Evolutionary conservation across 2,329 filamentous ascomycete species (phyloP).

Genomic region (Aspergillus latus): DNA sequence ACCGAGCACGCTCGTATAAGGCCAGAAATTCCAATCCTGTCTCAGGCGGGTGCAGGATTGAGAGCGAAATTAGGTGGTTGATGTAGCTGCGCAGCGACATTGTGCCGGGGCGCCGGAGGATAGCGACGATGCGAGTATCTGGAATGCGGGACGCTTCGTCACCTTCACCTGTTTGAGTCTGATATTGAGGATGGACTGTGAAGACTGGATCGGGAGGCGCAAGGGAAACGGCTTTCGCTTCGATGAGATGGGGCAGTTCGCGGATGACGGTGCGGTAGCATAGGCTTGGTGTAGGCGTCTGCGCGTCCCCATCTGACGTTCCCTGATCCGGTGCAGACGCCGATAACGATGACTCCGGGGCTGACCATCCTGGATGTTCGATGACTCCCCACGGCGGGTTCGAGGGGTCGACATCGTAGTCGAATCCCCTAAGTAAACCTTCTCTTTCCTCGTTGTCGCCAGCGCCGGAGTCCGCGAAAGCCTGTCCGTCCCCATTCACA

Average conservation of each 20-base stretch:
- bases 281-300: slow-evolving; percentile 72
- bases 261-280: slow-evolving; percentile 78
- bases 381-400: slow-evolving; percentile 76
- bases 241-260: slow-evolving; percentile 85
- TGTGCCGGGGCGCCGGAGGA: slow-evolving; percentile 67
- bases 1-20: slow-evolving; percentile 81
- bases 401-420: slow-evolving; percentile 31
- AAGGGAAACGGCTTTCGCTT: slow-evolving; percentile 87
- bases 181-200: slow-evolving; percentile 31
- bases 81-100: slow-evolving; percentile 82
- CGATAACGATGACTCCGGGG: slow-evolving; percentile 67
- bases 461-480: not conserved
- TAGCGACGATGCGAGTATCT: slow-evolving; percentile 65
- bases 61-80: slow-evolving; percentile 65
- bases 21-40: slow-evolving; percentile 63
- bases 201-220: slow-evolving; percentile 60
- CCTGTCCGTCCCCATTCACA: not conserved
- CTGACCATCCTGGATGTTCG: slow-evolving; percentile 84
- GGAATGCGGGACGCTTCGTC: slow-evolving; percentile 41
- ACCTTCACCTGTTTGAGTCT: slow-evolving; percentile 20
- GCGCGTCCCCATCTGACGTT: not conserved
- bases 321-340: not conserved
- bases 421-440: slow-evolving; percentile 19
- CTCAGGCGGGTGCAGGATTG: slow-evolving; percentile 58
- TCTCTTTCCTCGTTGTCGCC: slow-evolving; percentile 32